Evolutionary conservation across 306 rosid species (phyloP).

Genomic region (Vicia villosa): DNA sequence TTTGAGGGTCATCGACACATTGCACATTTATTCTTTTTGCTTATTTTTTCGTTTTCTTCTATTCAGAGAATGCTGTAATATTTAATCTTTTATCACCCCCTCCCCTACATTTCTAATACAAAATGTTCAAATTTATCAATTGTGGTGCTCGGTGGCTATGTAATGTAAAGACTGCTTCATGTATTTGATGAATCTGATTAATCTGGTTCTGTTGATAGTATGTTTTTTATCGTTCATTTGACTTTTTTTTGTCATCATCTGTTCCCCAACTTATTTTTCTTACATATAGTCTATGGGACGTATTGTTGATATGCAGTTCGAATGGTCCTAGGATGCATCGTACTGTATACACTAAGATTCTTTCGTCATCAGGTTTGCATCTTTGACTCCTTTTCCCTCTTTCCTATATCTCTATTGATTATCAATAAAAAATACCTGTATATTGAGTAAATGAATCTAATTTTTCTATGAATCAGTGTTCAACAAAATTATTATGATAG

Average conservation of each 20-base stretch:
- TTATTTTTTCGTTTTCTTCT: slow-evolving; percentile 6
- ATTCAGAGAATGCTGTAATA: background rate
- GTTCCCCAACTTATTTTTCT: slow-evolving; percentile 16
- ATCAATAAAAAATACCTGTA: background rate
- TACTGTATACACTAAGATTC: slow-evolving; percentile 62
- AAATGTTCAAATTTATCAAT: slow-evolving; percentile 19
- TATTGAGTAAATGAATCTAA: background rate
- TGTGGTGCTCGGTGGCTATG: background rate
- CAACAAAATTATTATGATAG: background rate
- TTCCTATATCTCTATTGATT: background rate
- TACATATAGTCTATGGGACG: slow-evolving; percentile 25
- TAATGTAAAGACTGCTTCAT: slow-evolving; percentile 2
- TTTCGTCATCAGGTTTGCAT: slow-evolving; percentile 70
- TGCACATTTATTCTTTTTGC: slow-evolving; percentile 8
- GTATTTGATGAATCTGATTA: background rate
- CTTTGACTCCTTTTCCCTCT: background rate
- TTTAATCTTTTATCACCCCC: background rate
- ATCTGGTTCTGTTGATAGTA: background rate
- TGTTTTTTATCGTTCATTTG: background rate
- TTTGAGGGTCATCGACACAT: background rate
- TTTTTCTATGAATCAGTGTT: background rate
- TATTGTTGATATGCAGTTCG: slow-evolving; percentile 65
- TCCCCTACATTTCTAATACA: background rate
- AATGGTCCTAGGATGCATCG: slow-evolving; percentile 70
- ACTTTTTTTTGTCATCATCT: slow-evolving; percentile 16